Conservation (phyloP, 139 green algal species). For the Zygnema circumcarinatum region DNA sequence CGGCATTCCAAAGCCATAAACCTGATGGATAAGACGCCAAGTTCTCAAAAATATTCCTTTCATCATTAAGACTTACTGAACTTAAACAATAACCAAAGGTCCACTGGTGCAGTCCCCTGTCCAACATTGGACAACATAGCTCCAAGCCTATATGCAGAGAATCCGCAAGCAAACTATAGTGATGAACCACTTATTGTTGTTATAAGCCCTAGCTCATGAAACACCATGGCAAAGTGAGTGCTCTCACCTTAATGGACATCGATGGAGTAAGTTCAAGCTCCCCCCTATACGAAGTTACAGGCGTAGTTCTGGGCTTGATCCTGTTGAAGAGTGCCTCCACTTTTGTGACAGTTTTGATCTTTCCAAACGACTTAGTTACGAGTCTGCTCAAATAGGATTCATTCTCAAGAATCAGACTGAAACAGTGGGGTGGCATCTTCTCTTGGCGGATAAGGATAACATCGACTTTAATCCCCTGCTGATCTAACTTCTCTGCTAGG, state of each 20-base stretch:
- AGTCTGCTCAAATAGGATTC: not conserved
- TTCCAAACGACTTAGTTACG: not conserved
- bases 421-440: not conserved
- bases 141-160: too few species aligned
- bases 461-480: conserved; percentile 21
- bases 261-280: conserved; percentile 8
- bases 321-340: not conserved
- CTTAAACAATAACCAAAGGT: too few species aligned
- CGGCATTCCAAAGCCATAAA: too few species aligned
- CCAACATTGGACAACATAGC: too few species aligned
- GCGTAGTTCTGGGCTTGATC: not conserved
- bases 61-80: too few species aligned
- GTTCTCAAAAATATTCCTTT: too few species aligned
- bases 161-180: too few species aligned
- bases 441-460: not conserved
- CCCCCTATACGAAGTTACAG: not conserved
- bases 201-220: too few species aligned
- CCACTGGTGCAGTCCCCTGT: too few species aligned
- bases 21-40: too few species aligned
- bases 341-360: not conserved
- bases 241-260: conserved; percentile 1
- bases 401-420: not conserved
- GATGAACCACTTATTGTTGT: too few species aligned
- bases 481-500: not conserved
- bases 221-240: too few species aligned